A percentile compares a stretch with the other conserved stretches of the same genome.
These are phyloP conservation scores for Helichrysum umbraculigerum DNA, from an alignment of 129 eudicot genomes.

Conservation along the genomic window DNA sequence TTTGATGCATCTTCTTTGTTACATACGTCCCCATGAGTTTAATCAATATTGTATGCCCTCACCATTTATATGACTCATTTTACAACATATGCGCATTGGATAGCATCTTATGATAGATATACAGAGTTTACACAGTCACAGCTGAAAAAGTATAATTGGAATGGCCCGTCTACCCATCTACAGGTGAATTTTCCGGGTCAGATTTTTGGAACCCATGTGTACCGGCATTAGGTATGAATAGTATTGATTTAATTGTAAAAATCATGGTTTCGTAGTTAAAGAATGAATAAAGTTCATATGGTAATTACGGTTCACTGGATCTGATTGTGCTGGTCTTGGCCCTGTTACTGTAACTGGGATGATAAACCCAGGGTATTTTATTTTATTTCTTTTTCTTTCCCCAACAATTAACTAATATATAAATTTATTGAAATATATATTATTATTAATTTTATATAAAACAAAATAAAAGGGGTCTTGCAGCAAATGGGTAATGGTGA, in stretches of 20 bases:
- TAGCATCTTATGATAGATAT: constrained; percentile 12
- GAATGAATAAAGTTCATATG: neutral
- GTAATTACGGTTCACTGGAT: neutral
- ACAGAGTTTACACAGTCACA: constrained; percentile 15
- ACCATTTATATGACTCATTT: neutral
- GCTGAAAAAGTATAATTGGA: neutral
- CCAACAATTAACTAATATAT: too few relatives aligned
- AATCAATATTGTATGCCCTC: neutral
- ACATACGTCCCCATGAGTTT: constrained; percentile 33
- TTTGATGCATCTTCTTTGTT: constrained; percentile 43
- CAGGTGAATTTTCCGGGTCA: neutral
- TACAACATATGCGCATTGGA: constrained; percentile 3
- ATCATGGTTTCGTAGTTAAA: neutral
- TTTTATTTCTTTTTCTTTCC: too few relatives aligned
- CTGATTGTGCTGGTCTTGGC: neutral
- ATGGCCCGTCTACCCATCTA: neutral
- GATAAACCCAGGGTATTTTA: too few relatives aligned
- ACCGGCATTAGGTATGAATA: neutral
- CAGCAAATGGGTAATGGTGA: too few relatives aligned
- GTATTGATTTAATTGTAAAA: constrained; percentile 14
- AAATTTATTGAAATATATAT: too few relatives aligned
- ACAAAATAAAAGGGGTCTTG: too few relatives aligned
- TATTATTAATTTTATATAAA: too few relatives aligned
- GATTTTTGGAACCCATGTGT: neutral
- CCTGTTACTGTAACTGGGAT: neutral